Base-by-base conservation (phyloP, 2,329 filamentous ascomycete genomes). In the Botrytis paeoniae region DNA sequence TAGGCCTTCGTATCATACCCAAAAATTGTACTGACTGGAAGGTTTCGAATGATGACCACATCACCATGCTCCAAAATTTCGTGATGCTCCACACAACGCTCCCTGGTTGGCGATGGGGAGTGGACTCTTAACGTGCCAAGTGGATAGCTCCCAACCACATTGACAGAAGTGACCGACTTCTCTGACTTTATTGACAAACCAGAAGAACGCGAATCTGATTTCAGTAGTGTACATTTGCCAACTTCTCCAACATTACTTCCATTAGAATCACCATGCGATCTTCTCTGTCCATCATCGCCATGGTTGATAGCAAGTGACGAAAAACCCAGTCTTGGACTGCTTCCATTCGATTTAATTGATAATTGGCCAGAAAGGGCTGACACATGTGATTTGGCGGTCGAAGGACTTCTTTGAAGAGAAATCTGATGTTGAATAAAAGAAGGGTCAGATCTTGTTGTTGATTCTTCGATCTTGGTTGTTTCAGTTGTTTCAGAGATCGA, bases 31-130 rank as follows among this genome's bases (percentile, higher is more conserved):
- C 77, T 75, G 45, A 32, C 35, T 1, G 87, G 87, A 18, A 90
- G 80, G 71, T 85, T 85, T 48, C 88, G 80, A 41, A 89, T 79
- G 18, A 89, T 80, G 71, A 90, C 82, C 32, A 86, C 83, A 75
- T 90, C 88, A 9, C 83, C 74, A 80, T 75, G 63, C 79, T 81
- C 73, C 78, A 84, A 43, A 48, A 76, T 71, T 59, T 78, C 75
- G 73, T 78, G 70, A 45, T 70, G 60, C 61, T 78, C 69, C 18
- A 59, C 59, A 25, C 65, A 35, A 62, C 63, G 69, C 69, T 70
- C 35, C 51, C 74, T 72, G 57, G 75, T 75, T 74, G 77, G 76
- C 18, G 79, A 76, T 62, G 78, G 73, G 65, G 77, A 80, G 75
- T 80, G 81, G 63, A 86, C 79, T 29, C 81, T 82, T 35, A 87